Base-by-base conservation (phyloP, 1,284 basidiomycete species). In the Cryptococcus wingfieldii region DNA sequence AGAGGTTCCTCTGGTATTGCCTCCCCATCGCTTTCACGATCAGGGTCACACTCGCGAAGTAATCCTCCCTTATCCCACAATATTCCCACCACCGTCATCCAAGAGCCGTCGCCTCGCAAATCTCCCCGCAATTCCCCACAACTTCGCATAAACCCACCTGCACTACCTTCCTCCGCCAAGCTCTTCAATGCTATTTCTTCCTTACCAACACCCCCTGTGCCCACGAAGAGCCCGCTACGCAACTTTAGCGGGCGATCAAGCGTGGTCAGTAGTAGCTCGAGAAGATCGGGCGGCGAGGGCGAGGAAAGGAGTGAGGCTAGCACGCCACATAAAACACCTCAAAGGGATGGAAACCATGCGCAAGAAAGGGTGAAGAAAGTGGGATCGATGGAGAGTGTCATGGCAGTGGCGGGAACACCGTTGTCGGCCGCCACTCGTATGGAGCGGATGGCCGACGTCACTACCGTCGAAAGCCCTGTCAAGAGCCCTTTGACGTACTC, bases 201-300 rank as follows among this genome's bases (percentile, higher is more conserved):
- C 4, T 34, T 54, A 23, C 64, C 69, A 4, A 67, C 63, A 43
- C 75, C 75, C 5, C 69, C 74, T 16, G 56, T 77, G 1, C 76
- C 76, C 4, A 67, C 66, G 4, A 71, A 71, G 53, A 72, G 64
- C 46, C 76, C 76, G 0, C 47, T 76, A 14, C 63, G 74, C 8
- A 53, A 61, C 4, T 45, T 68, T 0, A 67, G 64, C 25, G 47
- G 60, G 14, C 53, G 58, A 27, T 55, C 41, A 34, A 34, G 7
- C 23, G 56, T 60, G 10, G 59, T 28, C 4, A 34, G 37, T 25
- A 58, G 61, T n/a, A 53, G 37, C 13, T 23, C 46, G 23, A 45
- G 47, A n/a, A 42, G 47, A 18, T 41, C 27, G 18, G n/a, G 38
- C 7, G 47, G 14, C 23, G 44, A 46, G 18, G 25, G n/a, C 14